phyloP scores from a whole-genome alignment of 768 basidiomycete genomes.

The Xerocomellus amylosporus region DNA sequence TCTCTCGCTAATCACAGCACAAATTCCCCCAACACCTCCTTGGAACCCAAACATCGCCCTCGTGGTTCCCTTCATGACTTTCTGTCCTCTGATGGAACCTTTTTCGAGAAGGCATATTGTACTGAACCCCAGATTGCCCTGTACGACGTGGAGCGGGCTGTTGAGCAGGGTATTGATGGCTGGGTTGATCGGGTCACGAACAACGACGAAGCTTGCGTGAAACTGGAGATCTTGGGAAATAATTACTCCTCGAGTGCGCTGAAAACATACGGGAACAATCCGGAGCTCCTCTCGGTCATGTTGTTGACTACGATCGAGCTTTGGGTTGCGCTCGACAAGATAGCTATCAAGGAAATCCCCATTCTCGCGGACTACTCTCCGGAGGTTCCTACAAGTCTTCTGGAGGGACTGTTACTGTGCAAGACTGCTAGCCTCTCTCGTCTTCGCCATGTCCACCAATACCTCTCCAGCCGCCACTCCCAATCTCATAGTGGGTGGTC shows the following conservation, averaged over 20 bases:
- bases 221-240: slow-evolving; percentile 23
- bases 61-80: slow-evolving; percentile 1
- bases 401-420: slow-evolving; percentile 30
- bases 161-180: slow-evolving; percentile 29
- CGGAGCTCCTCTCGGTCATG: slow-evolving; percentile 42
- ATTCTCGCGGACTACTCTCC: slow-evolving; percentile 33
- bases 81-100: slow-evolving; percentile 3
- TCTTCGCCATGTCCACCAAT: slow-evolving; percentile 24
- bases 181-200: slow-evolving; percentile 29
- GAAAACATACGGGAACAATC: slow-evolving; percentile 28
- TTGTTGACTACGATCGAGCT: slow-evolving; percentile 37
- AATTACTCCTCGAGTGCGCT: slow-evolving; percentile 28
- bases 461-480: slow-evolving; percentile 34
- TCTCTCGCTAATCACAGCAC: slow-evolving; percentile 4
- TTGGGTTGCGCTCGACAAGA: slow-evolving; percentile 36
- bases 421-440: slow-evolving; percentile 27
- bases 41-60: not conserved
- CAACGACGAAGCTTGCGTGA: slow-evolving; percentile 3
- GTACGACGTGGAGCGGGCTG: slow-evolving; percentile 37
- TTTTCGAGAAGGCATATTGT: slow-evolving; percentile 5
- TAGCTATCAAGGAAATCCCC: slow-evolving; percentile 18
- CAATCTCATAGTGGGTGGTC: slow-evolving; percentile 20
- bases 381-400: slow-evolving; percentile 25
- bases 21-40: not conserved
- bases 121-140: slow-evolving; percentile 18